Evolutionary conservation across 176 grass and related monocot species (phyloP).

Genomic region (Lolium rigidum): DNA sequence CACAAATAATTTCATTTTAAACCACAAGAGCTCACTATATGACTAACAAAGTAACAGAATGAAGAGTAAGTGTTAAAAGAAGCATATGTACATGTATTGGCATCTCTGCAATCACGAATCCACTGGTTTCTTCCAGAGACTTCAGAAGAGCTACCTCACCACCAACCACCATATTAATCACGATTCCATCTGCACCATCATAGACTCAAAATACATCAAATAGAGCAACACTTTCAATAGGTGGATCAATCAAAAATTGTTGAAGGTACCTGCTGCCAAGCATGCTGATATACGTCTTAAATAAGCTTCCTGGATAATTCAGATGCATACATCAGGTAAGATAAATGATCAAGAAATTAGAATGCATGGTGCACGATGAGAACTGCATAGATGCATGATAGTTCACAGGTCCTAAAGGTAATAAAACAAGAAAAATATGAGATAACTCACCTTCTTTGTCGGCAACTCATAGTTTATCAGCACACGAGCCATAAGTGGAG

Average conservation of each 20-base stretch:
- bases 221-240: background rate
- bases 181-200: slow-evolving; percentile 72
- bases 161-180: slow-evolving; percentile 98
- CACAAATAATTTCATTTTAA: slow-evolving; percentile 31
- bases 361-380: background rate
- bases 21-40: slow-evolving; percentile 12
- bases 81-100: slow-evolving; percentile 92
- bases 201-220: slow-evolving; percentile 34
- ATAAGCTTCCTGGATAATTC: slow-evolving; percentile 75
- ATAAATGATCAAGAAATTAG: background rate
- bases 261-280: slow-evolving; percentile 68
- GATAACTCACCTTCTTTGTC: slow-evolving; percentile 68
- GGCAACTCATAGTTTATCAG: slow-evolving; percentile 93
- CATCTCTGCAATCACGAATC: slow-evolving; percentile 88
- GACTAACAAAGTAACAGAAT: slow-evolving; percentile 31
- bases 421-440: slow-evolving; percentile 11
- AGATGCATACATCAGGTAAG: slow-evolving; percentile 12
- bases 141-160: slow-evolving; percentile 78
- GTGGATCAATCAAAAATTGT: background rate
- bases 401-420: background rate
- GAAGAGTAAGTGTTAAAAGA: background rate
- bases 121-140: slow-evolving; percentile 81
- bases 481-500: slow-evolving; percentile 67
- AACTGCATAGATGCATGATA: background rate
- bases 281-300: slow-evolving; percentile 83